Conservation (phyloP, 1,284 basidiomycete species). For the Irpex sp. region DNA sequence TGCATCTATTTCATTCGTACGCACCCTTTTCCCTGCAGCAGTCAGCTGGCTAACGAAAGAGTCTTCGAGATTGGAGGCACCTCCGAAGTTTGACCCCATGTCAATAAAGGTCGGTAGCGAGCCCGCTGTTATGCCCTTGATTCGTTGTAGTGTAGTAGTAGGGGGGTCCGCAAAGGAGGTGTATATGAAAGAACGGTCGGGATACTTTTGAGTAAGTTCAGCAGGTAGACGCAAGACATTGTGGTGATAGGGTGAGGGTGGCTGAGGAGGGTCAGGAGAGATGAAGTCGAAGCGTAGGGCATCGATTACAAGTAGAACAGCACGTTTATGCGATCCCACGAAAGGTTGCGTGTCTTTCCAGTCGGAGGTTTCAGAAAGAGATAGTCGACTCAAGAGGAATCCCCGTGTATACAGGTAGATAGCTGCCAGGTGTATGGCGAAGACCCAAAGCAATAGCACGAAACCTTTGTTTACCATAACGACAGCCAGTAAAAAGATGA, state of each 20-base stretch:
- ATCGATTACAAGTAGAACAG: constrained; percentile 87
- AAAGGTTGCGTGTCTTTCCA: constrained; percentile 22
- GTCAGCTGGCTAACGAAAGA: constrained; percentile 66
- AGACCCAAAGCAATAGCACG: constrained; percentile 50
- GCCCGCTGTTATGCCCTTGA: constrained; percentile 94
- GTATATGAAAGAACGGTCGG: constrained; percentile 77
- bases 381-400: constrained; percentile 80
- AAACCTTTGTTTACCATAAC: constrained; percentile 15
- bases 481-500: too few relatives aligned
- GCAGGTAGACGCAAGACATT: constrained; percentile 77
- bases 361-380: constrained; percentile 51
- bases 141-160: constrained; percentile 90
- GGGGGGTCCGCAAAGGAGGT: constrained; percentile 93
- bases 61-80: constrained; percentile 83
- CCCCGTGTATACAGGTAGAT: constrained; percentile 83
- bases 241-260: constrained; percentile 71
- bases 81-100: constrained; percentile 88
- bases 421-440: constrained; percentile 54
- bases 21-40: constrained; percentile 52
- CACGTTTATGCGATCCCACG: constrained; percentile 66
- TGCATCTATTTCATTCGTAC: constrained; percentile 9
- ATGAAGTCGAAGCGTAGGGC: constrained; percentile 94
- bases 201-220: constrained; percentile 57
- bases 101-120: constrained; percentile 96
- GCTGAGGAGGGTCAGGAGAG: constrained; percentile 59